phyloP scores from a whole-genome alignment of 163 green algal genomes.

The Picocystis sp. region DNA sequence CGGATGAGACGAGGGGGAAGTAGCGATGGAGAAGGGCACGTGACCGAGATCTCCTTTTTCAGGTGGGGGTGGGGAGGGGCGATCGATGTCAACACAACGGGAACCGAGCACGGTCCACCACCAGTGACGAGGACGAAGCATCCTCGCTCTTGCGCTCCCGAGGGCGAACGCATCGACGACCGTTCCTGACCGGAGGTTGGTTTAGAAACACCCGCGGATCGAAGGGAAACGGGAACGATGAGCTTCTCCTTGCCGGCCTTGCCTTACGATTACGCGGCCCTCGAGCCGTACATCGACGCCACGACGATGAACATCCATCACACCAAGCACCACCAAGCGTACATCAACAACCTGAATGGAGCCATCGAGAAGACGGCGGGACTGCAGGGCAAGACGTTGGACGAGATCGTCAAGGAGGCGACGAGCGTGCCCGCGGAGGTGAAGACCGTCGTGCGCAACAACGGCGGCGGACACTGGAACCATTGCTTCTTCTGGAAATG shows the following conservation, averaged over 20 bases:
- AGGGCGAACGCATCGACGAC: no score
- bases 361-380: slow-evolving; percentile 54
- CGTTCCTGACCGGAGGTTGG: no score
- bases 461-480: slow-evolving; percentile 17
- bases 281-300: slow-evolving; percentile 55
- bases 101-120: no score
- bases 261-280: slow-evolving; percentile 42
- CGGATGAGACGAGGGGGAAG: no score
- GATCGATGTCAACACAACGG: no score
- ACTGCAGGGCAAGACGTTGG: slow-evolving; percentile 40
- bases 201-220: no score
- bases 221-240: slow-evolving; percentile 7
- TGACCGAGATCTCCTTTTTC: no score
- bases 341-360: slow-evolving; percentile 60
- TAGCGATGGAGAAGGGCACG: no score
- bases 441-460: slow-evolving; percentile 11
- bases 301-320: slow-evolving; percentile 62
- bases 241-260: slow-evolving; percentile 44
- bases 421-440: slow-evolving; percentile 33
- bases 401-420: slow-evolving; percentile 40
- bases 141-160: no score
- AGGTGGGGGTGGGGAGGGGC: no score
- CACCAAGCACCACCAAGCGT: slow-evolving; percentile 53
- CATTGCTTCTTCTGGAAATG: slow-evolving; percentile 14
- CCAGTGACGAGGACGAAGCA: no score